Percentiles rank a stretch among this genome's conserved stretches.
Conservation (phyloP, 2,329 filamentous ascomycete genomes). For the Verticillium zaregamsianum region DNA sequence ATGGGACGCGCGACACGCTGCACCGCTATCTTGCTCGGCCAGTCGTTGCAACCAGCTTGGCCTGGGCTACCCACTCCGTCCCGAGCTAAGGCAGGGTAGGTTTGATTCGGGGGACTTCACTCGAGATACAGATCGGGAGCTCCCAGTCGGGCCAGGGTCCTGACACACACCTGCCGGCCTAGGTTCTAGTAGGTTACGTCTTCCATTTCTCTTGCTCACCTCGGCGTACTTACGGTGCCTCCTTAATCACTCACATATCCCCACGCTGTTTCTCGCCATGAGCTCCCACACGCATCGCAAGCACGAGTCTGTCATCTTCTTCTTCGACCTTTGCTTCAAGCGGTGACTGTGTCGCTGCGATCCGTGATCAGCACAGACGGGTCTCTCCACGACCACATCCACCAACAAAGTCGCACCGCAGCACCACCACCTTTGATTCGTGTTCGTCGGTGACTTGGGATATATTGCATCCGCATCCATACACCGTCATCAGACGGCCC, state of each 20-base stretch:
- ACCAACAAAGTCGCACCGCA: no score
- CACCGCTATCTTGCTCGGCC: constrained; percentile 9
- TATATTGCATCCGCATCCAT: not conserved
- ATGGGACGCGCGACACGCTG: constrained; percentile 9
- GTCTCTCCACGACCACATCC: no score
- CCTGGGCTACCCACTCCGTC: constrained; percentile 5
- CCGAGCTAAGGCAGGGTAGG: constrained; percentile 11
- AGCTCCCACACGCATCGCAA: not conserved
- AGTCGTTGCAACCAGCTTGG: constrained; percentile 5
- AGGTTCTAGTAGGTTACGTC: constrained; percentile 8
- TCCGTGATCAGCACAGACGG: no score
- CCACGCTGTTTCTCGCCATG: not conserved
- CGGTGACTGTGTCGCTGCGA: not conserved
- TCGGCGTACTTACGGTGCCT: not conserved
- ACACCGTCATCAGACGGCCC: not conserved
- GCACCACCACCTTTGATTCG: no score
- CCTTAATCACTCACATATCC: not conserved
- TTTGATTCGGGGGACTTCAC: constrained; percentile 6
- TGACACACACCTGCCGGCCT: not conserved
- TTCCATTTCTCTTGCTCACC: constrained; percentile 4
- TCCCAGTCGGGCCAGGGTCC: constrained; percentile 8
- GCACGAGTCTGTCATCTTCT: not conserved
- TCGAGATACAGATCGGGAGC: not conserved
- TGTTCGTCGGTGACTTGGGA: not conserved
- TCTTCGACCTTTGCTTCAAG: not conserved